These are phyloP conservation scores for Diaporthe citriasiana DNA, from an alignment of 2,329 filamentous ascomycete species.

Conservation along the genomic window DNA sequence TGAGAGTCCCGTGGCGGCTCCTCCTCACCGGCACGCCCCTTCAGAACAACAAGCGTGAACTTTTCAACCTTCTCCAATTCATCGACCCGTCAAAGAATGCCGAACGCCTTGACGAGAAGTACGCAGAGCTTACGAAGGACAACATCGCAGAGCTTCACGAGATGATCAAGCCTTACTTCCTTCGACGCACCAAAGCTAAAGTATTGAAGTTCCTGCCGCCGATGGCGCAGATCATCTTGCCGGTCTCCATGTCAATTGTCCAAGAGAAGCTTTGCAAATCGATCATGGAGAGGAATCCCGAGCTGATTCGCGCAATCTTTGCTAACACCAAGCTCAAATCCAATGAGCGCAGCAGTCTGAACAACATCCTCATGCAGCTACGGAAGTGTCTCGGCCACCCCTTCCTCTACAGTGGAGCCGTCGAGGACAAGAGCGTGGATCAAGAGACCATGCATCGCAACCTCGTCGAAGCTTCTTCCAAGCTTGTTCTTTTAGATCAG, in stretches of 20 bases:
- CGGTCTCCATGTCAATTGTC: constrained; percentile 93
- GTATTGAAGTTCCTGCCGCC: constrained; percentile 93
- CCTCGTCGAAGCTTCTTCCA: constrained; percentile 90
- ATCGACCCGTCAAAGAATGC: constrained; percentile 82
- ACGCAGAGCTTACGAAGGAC: constrained; percentile 82
- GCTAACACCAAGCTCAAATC: constrained; percentile 75
- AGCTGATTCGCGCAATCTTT: constrained; percentile 90
- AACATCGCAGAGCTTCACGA: constrained; percentile 86
- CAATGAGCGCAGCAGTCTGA: constrained; percentile 83
- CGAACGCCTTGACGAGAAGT: constrained; percentile 80
- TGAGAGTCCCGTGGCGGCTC: constrained; percentile 86
- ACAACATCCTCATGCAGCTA: constrained; percentile 95
- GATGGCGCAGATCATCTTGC: constrained; percentile 94
- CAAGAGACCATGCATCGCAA: constrained; percentile 78
- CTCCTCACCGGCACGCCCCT: constrained; percentile 92
- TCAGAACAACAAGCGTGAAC: constrained; percentile 94
- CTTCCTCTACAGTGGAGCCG: constrained; percentile 90
- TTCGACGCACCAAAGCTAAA: constrained; percentile 86
- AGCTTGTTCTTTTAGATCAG: constrained; percentile 85
- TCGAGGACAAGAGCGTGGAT: constrained; percentile 84
- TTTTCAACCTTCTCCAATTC: constrained; percentile 98
- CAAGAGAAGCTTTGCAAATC: constrained; percentile 96
- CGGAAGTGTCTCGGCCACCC: constrained; percentile 96
- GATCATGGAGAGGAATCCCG: constrained; percentile 90
- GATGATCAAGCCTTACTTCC: constrained; percentile 80